Conservation (phyloP, 306 rosid species). For the Oxytropis ochrocephala region DNA sequence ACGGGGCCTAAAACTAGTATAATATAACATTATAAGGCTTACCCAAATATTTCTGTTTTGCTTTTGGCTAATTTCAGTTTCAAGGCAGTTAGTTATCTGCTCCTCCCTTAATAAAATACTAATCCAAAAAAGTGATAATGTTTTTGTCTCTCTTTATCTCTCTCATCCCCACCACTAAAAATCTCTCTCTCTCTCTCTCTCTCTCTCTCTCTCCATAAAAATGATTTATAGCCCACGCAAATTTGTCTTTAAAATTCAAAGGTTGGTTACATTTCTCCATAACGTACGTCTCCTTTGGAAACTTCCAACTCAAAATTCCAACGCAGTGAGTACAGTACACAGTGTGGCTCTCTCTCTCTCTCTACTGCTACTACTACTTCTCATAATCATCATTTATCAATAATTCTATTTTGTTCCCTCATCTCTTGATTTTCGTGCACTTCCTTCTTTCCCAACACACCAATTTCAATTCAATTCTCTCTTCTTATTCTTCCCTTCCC, state of each 20-base stretch:
- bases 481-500: neutral
- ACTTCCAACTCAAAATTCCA: conserved; percentile 13
- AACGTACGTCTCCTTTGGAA: neutral
- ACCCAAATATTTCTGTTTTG: neutral
- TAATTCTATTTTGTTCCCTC: neutral
- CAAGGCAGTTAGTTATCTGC: neutral
- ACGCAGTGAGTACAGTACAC: no score
- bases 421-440: neutral
- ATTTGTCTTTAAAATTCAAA: neutral
- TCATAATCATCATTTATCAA: neutral
- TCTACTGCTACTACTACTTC: neutral
- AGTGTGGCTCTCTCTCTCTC: no score
- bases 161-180: neutral
- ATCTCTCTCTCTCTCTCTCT: neutral
- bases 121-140: neutral
- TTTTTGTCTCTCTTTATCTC: neutral
- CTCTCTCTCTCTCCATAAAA: neutral
- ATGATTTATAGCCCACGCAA: neutral
- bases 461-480: neutral
- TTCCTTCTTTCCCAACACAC: neutral
- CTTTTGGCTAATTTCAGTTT: conserved; percentile 1
- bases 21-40: no score
- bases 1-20: no score
- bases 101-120: no score
- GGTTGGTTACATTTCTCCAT: neutral